A percentile compares a stretch with the other conserved stretches of the same genome.
These are phyloP conservation scores for Cutaneotrichosporon sp. DNA, from an alignment of 1,284 basidiomycete species.

Conservation along the genomic window DNA sequence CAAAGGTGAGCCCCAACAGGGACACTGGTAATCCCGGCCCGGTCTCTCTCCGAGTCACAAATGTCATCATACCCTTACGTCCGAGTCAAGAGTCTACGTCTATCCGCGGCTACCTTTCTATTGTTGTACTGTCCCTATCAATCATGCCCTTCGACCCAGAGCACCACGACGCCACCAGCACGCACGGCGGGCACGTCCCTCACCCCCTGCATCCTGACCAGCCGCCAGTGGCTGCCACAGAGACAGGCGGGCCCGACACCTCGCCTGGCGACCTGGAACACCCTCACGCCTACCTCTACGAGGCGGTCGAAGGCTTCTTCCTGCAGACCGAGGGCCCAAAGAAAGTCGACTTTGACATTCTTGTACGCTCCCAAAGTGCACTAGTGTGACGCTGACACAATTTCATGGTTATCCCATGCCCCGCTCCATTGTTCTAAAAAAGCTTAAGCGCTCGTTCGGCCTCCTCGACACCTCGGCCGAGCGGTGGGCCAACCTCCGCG, in stretches of 20 bases:
- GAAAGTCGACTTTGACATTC: constrained; percentile 39
- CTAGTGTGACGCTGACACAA: neutral
- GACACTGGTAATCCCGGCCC: too few relatives aligned
- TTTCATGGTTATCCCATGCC: neutral
- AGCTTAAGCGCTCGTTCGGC: constrained; percentile 46
- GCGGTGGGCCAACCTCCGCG: constrained; percentile 47
- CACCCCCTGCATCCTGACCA: constrained; percentile 26
- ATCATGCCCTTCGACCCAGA: neutral
- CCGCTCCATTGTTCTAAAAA: neutral
- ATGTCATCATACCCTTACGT: neutral
- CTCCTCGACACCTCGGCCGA: constrained; percentile 42
- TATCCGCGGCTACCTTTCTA: neutral
- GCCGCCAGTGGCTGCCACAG: constrained; percentile 42
- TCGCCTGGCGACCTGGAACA: constrained; percentile 32
- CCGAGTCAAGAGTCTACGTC: neutral
- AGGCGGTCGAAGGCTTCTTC: constrained; percentile 46
- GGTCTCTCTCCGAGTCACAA: neutral
- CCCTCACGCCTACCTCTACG: constrained; percentile 38
- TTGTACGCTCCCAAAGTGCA: constrained; percentile 30
- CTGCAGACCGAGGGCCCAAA: constrained; percentile 42
- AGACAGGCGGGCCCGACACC: constrained; percentile 37
- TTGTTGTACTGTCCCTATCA: neutral
- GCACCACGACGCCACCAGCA: constrained; percentile 7
- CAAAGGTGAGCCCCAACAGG: too few relatives aligned
- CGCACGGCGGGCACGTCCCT: neutral